Percentiles rank a stretch among this genome's conserved stretches.
phyloP scores from a whole-genome alignment of 768 basidiomycete genomes.

The Boletellus ananiceps region DNA sequence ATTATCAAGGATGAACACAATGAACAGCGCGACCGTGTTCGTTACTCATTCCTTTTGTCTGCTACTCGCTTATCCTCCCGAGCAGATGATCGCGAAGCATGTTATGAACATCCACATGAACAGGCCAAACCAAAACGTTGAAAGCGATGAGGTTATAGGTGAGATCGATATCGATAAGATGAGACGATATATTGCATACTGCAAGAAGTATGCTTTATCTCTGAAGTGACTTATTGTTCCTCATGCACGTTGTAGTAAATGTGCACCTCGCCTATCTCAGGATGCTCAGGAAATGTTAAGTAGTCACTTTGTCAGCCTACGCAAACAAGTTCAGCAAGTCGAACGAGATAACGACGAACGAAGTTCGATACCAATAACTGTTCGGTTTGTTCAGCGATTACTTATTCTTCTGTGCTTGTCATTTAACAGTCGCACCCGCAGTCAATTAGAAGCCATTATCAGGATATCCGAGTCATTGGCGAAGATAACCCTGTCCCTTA shows the following conservation, averaged over 20 bases:
- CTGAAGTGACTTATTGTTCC: background rate
- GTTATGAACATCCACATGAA: conserved; percentile 99
- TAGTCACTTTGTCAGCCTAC: conserved; percentile 88
- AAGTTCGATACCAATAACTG: conserved; percentile 96
- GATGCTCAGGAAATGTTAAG: conserved; percentile 96
- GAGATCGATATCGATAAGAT: conserved; percentile 97
- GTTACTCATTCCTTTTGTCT: conserved; percentile 18
- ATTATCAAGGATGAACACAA: conserved; percentile 98
- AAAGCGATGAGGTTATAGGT: conserved; percentile 64
- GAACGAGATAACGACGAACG: conserved; percentile 96
- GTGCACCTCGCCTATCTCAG: conserved; percentile 87
- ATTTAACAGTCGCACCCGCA: conserved; percentile 20
- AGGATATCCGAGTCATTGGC: conserved; percentile 97
- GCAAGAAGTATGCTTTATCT: conserved; percentile 66
- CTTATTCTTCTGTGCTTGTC: background rate
- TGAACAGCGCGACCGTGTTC: conserved; percentile 83
- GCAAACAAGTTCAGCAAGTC: conserved; percentile 92
- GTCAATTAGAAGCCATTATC: conserved; percentile 97
- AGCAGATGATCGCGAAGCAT: conserved; percentile 91
- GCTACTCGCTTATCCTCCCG: background rate
- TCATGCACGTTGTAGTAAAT: conserved; percentile 58
- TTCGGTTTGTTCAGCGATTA: conserved; percentile 60
- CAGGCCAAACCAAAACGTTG: conserved; percentile 59
- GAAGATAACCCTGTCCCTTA: conserved; percentile 84
- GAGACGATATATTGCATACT: conserved; percentile 96